These are phyloP conservation scores for Orobanche coerulescens DNA, from an alignment of 257 asterid genomes.

Conservation along the genomic window DNA sequence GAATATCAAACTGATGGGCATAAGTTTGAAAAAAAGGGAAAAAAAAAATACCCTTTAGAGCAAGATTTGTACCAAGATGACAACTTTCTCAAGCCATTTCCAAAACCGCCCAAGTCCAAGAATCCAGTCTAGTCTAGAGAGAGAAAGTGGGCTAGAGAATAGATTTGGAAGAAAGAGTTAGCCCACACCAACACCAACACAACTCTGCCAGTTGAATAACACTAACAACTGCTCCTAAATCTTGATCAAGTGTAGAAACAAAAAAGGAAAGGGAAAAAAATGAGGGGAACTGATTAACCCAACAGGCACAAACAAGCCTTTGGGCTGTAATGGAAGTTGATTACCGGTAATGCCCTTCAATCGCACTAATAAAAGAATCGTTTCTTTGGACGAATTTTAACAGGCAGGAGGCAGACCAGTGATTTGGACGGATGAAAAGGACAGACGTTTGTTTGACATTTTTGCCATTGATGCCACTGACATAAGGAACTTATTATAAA, in stretches of 20 bases:
- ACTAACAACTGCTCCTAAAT: background rate
- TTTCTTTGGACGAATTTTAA: constrained; percentile 26
- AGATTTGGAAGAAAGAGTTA: constrained; percentile 16
- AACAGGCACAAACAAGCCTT: too few species aligned
- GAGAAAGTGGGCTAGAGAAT: constrained; percentile 22
- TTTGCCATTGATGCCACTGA: constrained; percentile 27
- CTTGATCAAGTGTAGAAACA: background rate
- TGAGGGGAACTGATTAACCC: constrained; percentile 8
- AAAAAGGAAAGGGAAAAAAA: constrained; percentile 16
- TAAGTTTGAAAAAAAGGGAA: background rate
- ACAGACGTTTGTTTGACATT: constrained; percentile 21
- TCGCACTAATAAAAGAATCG: constrained; percentile 22
- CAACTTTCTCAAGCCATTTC: constrained; percentile 27
- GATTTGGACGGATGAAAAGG: constrained; percentile 35
- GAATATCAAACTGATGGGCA: too few species aligned
- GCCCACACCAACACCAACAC: background rate
- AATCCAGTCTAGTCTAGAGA: constrained; percentile 28
- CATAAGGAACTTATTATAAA: too few species aligned
- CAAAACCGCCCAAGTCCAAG: constrained; percentile 18
- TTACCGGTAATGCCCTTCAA: constrained; percentile 29
- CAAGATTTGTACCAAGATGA: constrained; percentile 25
- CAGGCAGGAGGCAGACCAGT: constrained; percentile 27
- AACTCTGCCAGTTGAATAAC: constrained; percentile 23
- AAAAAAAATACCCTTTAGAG: constrained; percentile 27
- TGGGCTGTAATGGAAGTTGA: background rate